These are phyloP conservation scores for Vigna trinervia DNA, from an alignment of 306 rosid genomes.

Conservation along the genomic window DNA sequence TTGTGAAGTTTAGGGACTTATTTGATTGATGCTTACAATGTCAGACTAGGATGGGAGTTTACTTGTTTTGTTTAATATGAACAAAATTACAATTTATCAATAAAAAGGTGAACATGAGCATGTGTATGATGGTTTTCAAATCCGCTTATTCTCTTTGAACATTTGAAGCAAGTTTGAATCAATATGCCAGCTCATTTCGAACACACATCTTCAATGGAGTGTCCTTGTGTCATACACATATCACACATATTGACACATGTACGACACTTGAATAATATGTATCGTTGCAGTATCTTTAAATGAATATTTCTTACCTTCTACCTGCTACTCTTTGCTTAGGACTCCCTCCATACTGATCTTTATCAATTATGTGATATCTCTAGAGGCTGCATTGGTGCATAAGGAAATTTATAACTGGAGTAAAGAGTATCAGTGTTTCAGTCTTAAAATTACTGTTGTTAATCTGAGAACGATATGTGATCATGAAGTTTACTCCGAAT, in stretches of 20 bases:
- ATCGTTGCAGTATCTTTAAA: too few species aligned
- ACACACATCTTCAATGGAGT: too few species aligned
- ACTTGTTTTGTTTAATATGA: conserved; percentile 4
- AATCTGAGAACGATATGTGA: conserved; percentile 11
- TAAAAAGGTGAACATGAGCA: conserved; percentile 19
- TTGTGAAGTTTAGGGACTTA: background rate
- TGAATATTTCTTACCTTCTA: too few species aligned
- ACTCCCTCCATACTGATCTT: conserved; percentile 7
- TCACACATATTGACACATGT: too few species aligned
- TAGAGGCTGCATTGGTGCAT: conserved; percentile 16
- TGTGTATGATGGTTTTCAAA: background rate
- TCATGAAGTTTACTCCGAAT: conserved; percentile 6
- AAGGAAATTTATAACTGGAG: background rate
- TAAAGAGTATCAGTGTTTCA: background rate
- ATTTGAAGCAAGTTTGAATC: conserved; percentile 24
- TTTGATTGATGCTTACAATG: background rate
- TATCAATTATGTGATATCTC: conserved; percentile 34
- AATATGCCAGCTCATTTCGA: background rate
- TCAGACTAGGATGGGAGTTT: background rate
- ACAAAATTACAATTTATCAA: background rate
- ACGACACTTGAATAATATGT: too few species aligned
- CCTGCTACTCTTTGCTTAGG: background rate
- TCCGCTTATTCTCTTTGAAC: background rate
- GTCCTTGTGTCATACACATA: too few species aligned
- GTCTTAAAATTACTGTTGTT: conserved; percentile 17